phyloP scores from a whole-genome alignment of 495 filamentous ascomycete species.

The Lasiosphaeria miniovina region DNA sequence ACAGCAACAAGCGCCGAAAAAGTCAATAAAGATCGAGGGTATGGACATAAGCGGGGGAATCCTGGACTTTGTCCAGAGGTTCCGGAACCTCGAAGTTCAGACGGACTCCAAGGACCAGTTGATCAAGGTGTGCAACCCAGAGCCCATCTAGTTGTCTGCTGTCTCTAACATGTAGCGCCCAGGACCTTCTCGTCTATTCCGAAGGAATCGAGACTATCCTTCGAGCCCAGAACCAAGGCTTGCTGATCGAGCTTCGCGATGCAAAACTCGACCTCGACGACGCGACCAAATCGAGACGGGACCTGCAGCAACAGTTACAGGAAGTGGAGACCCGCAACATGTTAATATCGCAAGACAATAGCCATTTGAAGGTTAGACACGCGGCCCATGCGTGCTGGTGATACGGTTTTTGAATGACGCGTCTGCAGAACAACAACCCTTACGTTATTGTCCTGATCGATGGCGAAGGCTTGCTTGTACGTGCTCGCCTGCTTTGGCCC shows the following conservation, averaged over 20 bases:
- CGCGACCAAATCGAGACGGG: constrained; percentile 37
- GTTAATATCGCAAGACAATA: constrained; percentile 29
- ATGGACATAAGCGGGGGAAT: constrained; percentile 25
- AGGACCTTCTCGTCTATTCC: constrained; percentile 46
- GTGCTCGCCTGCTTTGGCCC: constrained; percentile 18
- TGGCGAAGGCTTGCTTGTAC: constrained; percentile 70
- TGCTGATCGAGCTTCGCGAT: constrained; percentile 34
- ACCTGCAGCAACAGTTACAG: constrained; percentile 43
- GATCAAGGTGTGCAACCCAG: constrained; percentile 30
- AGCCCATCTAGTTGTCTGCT: constrained; percentile 8
- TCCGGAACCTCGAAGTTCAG: constrained; percentile 33
- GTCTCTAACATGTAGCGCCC: constrained; percentile 3
- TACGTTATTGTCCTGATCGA: constrained; percentile 76
- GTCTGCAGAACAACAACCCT: constrained; percentile 63
- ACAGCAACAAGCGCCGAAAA: background rate
- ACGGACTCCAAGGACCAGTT: constrained; percentile 36
- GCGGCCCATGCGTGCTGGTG: constrained; percentile 2
- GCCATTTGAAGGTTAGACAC: constrained; percentile 37
- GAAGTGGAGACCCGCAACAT: constrained; percentile 27
- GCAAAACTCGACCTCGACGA: constrained; percentile 43
- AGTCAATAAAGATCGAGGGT: background rate
- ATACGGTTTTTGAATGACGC: constrained; percentile 19
- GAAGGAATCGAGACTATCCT: constrained; percentile 34
- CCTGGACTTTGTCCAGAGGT: constrained; percentile 44
- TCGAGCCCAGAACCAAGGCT: constrained; percentile 34